Evolutionary conservation across 495 filamentous ascomycete genomes (phyloP).

Genomic region (Lasiosphaeriaceae sp.): DNA sequence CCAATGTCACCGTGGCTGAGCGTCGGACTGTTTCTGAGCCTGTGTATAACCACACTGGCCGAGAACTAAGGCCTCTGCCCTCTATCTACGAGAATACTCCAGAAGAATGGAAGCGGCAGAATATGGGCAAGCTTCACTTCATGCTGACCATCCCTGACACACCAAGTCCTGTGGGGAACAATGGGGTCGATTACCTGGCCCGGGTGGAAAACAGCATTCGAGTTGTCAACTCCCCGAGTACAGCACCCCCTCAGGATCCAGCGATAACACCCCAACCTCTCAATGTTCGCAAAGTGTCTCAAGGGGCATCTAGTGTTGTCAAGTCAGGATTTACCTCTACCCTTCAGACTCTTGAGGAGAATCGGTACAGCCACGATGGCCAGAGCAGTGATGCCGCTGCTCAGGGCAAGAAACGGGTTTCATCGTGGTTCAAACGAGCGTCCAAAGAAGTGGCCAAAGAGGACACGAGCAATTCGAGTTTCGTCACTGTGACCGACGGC

Average conservation of each 20-base stretch:
- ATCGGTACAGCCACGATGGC: not conserved
- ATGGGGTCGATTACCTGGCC: conserved; percentile 32
- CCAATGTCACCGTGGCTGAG: conserved; percentile 11
- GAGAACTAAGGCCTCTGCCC: conserved; percentile 41
- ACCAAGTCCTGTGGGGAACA: conserved; percentile 23
- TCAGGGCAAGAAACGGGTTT: conserved; percentile 50
- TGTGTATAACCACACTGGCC: conserved; percentile 33
- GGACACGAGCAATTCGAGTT: conserved; percentile 17
- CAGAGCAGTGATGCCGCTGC: conserved; percentile 1
- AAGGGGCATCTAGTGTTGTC: conserved; percentile 2
- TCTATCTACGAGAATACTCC: conserved; percentile 47
- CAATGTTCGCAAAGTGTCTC: conserved; percentile 47
- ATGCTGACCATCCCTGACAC: conserved; percentile 33
- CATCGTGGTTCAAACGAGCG: conserved; percentile 63
- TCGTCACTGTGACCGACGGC: conserved; percentile 13
- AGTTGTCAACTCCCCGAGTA: conserved; percentile 40
- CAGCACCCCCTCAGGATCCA: conserved; percentile 6
- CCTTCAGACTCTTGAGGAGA: not conserved
- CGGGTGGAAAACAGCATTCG: conserved; percentile 47
- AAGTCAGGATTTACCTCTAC: not conserved
- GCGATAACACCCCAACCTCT: conserved; percentile 39
- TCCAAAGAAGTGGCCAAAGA: conserved; percentile 49
- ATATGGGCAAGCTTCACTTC: conserved; percentile 26
- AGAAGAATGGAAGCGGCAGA: conserved; percentile 26
- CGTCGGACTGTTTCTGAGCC: conserved; percentile 52